Evolutionary conservation across 116 monocot species (phyloP).

Genomic region (Papilionanthe hybrid): DNA sequence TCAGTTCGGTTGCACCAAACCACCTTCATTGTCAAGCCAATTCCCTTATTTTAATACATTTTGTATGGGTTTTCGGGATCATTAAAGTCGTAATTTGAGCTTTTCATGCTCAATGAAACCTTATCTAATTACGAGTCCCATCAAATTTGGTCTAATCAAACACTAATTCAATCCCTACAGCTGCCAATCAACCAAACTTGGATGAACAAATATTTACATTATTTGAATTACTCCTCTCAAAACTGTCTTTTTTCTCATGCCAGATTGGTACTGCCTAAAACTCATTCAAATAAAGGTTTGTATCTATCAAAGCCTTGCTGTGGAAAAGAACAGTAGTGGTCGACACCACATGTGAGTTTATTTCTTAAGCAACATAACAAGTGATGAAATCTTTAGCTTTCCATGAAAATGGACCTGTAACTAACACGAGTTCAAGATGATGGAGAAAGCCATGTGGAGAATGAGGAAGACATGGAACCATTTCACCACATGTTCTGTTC

Average conservation of each 20-base stretch:
- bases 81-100: too few species aligned
- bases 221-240: background rate
- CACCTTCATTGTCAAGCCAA: too few species aligned
- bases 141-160: too few species aligned
- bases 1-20: too few species aligned
- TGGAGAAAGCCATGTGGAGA: slow-evolving; percentile 5
- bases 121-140: too few species aligned
- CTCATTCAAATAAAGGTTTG: too few species aligned
- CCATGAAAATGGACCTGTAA: background rate
- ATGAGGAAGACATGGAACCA: slow-evolving; percentile 4
- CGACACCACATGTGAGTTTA: slow-evolving; percentile 5
- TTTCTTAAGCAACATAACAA: background rate
- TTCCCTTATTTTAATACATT: too few species aligned
- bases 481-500: background rate
- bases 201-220: too few species aligned
- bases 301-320: background rate
- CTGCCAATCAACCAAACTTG: too few species aligned
- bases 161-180: too few species aligned
- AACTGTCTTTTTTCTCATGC: background rate
- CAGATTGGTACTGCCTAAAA: background rate
- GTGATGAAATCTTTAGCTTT: slow-evolving; percentile 6
- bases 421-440: background rate
- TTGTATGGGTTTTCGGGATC: too few species aligned
- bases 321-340: background rate
- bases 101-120: too few species aligned